These are phyloP conservation scores for Amanita fuliginea DNA, from an alignment of 768 basidiomycete genomes.

Conservation along the genomic window DNA sequence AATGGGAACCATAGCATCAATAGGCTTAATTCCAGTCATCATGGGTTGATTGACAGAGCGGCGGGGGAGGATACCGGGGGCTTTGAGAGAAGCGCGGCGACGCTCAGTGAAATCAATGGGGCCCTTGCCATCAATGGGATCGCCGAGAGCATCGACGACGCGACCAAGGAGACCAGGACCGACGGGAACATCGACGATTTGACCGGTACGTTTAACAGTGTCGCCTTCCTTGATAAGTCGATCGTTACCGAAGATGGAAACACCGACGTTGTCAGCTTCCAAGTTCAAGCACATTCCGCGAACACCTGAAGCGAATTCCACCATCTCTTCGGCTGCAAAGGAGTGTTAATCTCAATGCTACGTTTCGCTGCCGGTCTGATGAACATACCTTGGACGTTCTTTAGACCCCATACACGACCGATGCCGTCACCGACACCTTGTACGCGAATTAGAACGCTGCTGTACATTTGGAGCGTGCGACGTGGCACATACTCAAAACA, in stretches of 20 bases:
- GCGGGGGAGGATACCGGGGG: slow-evolving; percentile 97
- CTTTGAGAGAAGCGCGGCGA: slow-evolving; percentile 96
- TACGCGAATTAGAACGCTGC: not conserved
- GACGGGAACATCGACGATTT: slow-evolving; percentile 99
- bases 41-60: slow-evolving; percentile 99
- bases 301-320: slow-evolving; percentile 99
- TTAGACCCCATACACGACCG: slow-evolving; percentile 97
- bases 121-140: slow-evolving; percentile 99
- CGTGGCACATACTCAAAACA: slow-evolving; percentile 75
- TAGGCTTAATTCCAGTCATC: slow-evolving; percentile 99
- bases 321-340: slow-evolving; percentile 93
- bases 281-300: slow-evolving; percentile 99
- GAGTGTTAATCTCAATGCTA: slow-evolving; percentile 9
- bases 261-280: slow-evolving; percentile 99
- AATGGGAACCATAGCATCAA: slow-evolving; percentile 99
- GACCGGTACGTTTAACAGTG: slow-evolving; percentile 99
- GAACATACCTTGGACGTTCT: slow-evolving; percentile 86
- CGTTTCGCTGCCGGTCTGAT: not conserved
- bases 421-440: slow-evolving; percentile 99
- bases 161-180: slow-evolving; percentile 96
- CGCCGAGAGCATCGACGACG: slow-evolving; percentile 98
- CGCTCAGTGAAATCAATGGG: slow-evolving; percentile 91
- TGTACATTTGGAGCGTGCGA: not conserved
- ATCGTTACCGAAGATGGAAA: slow-evolving; percentile 98
- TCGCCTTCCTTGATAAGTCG: slow-evolving; percentile 99